A percentile compares a stretch with the other conserved stretches of the same genome.
phyloP scores from a whole-genome alignment of 495 filamentous ascomycete species.

The Aspergillus funiculosus region DNA sequence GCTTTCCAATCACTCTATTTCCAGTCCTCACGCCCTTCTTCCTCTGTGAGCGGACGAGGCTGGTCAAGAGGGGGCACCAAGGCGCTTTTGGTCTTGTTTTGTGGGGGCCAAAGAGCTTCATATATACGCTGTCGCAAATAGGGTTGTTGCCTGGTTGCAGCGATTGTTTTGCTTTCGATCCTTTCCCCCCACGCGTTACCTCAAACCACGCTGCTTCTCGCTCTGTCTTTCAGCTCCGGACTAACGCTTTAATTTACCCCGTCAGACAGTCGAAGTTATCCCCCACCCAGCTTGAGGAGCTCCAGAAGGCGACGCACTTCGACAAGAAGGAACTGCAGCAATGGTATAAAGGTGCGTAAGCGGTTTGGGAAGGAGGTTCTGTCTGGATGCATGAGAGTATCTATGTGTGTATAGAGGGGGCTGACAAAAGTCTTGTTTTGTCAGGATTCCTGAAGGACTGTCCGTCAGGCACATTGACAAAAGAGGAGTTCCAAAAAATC shows the following conservation, averaged over 20 bases:
- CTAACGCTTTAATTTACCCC: background rate
- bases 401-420: background rate
- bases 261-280: slow-evolving; percentile 88
- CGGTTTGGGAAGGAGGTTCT: background rate
- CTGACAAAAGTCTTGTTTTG: slow-evolving; percentile 2
- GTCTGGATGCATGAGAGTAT: background rate
- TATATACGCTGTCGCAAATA: too few relatives aligned
- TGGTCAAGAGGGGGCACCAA: too few relatives aligned
- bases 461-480: slow-evolving; percentile 90
- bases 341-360: slow-evolving; percentile 90
- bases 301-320: slow-evolving; percentile 95
- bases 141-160: too few relatives aligned
- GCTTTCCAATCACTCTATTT: too few relatives aligned
- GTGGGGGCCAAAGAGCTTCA: too few relatives aligned
- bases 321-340: slow-evolving; percentile 99
- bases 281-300: slow-evolving; percentile 85
- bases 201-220: too few relatives aligned
- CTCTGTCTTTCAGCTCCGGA: too few relatives aligned
- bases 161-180: background rate
- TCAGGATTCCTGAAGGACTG: slow-evolving; percentile 97
- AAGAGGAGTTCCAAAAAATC: slow-evolving; percentile 98
- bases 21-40: too few relatives aligned
- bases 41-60: too few relatives aligned
- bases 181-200: too few relatives aligned
- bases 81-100: too few relatives aligned